These are phyloP conservation scores for Kazachstania sp. DNA, from an alignment of 1,139 yeast genomes.

Conservation along the genomic window DNA sequence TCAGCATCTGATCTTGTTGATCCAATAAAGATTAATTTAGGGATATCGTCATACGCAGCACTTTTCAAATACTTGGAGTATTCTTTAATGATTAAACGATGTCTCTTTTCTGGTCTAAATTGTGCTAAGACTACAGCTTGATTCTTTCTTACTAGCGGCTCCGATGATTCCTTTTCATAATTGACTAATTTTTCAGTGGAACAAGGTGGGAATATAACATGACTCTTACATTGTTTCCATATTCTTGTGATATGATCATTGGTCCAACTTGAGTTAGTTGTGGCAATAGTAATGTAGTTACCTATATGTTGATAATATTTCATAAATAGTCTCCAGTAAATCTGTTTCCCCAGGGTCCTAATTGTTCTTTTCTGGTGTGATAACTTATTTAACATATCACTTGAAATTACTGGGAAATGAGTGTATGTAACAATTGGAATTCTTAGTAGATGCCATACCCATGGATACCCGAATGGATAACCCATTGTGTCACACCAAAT, in stretches of 20 bases:
- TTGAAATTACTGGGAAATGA: constrained; percentile 87
- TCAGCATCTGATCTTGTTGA: constrained; percentile 71
- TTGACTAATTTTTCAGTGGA: constrained; percentile 48
- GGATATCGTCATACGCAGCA: constrained; percentile 25
- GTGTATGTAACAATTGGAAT: constrained; percentile 81
- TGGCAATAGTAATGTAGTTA: constrained; percentile 51
- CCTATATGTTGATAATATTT: constrained; percentile 61
- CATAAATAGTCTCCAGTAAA: constrained; percentile 66
- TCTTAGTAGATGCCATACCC: constrained; percentile 45
- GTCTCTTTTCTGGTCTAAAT: constrained; percentile 93
- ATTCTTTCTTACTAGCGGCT: constrained; percentile 37
- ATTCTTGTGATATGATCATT: constrained; percentile 55
- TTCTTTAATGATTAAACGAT: constrained; percentile 55
- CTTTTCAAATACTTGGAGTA: constrained; percentile 42
- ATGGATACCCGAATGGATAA: constrained; percentile 74
- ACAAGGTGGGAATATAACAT: constrained; percentile 77
- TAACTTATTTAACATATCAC: constrained; percentile 69
- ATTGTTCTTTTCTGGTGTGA: constrained; percentile 29
- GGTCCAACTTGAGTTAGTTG: constrained; percentile 92
- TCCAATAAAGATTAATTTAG: constrained; percentile 68
- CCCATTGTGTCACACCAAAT: constrained; percentile 95
- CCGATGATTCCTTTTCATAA: constrained; percentile 8
- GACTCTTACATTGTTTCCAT: constrained; percentile 40
- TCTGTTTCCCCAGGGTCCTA: constrained; percentile 38
- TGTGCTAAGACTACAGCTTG: constrained; percentile 77